phyloP scores from a whole-genome alignment of 345 rosid species.

The Sonneratia caseolaris region DNA sequence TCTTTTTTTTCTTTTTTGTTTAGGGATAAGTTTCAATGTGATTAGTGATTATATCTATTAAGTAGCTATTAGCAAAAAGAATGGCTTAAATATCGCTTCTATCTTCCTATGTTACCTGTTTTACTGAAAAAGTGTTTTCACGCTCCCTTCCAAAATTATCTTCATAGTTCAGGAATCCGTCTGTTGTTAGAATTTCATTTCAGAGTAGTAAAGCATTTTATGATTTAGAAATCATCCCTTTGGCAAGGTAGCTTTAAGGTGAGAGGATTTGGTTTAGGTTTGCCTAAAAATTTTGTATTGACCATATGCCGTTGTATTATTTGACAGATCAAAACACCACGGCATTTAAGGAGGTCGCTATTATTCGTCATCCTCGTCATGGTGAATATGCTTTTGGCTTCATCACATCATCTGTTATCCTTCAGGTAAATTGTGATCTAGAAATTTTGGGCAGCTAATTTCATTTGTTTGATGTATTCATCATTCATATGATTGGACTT shows the following conservation, averaged over 20 bases:
- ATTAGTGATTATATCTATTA: not conserved
- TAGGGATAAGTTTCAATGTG: not conserved
- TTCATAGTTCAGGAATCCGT: not conserved
- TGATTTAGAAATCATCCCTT: not conserved
- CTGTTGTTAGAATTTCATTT: not conserved
- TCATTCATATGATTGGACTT: too few species aligned
- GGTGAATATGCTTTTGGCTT: slow-evolving; percentile 92
- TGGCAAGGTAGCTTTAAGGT: not conserved
- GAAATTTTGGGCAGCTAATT: not conserved
- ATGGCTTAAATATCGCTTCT: not conserved
- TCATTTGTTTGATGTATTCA: too few species aligned
- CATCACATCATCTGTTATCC: slow-evolving; percentile 66
- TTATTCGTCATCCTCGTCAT: slow-evolving; percentile 74
- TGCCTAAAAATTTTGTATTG: not conserved
- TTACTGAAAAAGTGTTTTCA: not conserved
- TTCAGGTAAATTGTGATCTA: slow-evolving; percentile 41
- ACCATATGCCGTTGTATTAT: not conserved
- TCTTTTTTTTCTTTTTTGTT: too few species aligned
- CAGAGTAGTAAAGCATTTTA: not conserved
- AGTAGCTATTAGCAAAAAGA: not conserved
- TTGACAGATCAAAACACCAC: slow-evolving; percentile 62
- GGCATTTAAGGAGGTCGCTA: slow-evolving; percentile 81
- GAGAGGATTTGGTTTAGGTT: not conserved
- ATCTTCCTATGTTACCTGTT: not conserved
- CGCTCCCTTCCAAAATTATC: not conserved